Conservation (phyloP, 176 grass and related monocot species). For the Saccharum officinarum region DNA sequence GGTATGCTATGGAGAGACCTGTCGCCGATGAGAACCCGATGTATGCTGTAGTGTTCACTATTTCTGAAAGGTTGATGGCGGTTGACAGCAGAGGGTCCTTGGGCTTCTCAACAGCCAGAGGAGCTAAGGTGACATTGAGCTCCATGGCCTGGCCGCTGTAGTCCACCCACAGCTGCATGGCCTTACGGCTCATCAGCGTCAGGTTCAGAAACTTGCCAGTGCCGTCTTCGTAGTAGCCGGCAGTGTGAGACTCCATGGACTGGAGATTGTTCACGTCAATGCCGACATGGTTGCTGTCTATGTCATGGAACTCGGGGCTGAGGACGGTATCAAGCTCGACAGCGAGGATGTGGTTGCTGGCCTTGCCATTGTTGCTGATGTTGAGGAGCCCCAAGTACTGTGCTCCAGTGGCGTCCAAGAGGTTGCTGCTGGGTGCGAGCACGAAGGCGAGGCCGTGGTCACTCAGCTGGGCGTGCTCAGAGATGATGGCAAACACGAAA, state of each 20-base stretch:
- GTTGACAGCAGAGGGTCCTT: constrained; percentile 26
- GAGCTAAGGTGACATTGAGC: constrained; percentile 48
- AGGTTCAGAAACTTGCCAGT: constrained; percentile 22
- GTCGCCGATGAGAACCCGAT: constrained; percentile 61
- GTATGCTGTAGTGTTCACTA: constrained; percentile 31
- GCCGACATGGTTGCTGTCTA: constrained; percentile 62
- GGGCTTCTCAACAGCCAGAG: constrained; percentile 27
- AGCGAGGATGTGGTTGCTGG: constrained; percentile 47
- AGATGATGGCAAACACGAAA: constrained; percentile 60
- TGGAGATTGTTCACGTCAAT: constrained; percentile 51
- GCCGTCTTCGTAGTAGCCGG: constrained; percentile 41
- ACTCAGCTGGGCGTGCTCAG: constrained; percentile 38
- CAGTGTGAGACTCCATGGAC: constrained; percentile 31
- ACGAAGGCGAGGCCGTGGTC: constrained; percentile 57
- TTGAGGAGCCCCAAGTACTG: constrained; percentile 61
- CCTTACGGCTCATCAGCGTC: constrained; percentile 33
- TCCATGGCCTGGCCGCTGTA: constrained; percentile 29
- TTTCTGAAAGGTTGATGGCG: constrained; percentile 31
- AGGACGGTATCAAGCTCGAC: constrained; percentile 62
- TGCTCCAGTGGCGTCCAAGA: constrained; percentile 24
- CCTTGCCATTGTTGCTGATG: constrained; percentile 32
- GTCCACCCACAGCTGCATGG: constrained; percentile 59
- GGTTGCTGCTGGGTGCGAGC: constrained; percentile 44
- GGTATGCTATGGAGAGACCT: constrained; percentile 38
- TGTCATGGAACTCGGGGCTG: constrained; percentile 55